Base-by-base conservation (phyloP, 208 protist genomes). In the Spongospora subterranea region DNA sequence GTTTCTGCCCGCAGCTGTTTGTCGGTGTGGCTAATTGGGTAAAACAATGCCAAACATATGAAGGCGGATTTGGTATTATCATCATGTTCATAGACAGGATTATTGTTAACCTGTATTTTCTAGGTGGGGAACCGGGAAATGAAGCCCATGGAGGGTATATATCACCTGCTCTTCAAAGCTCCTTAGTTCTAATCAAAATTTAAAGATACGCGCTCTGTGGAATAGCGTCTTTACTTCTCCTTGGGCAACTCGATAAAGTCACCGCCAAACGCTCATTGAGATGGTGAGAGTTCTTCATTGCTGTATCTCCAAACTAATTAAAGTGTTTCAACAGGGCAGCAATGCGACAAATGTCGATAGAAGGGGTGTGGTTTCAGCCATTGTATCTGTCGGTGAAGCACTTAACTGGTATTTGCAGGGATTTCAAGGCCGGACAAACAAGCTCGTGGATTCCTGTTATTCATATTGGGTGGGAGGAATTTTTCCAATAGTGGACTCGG, bases 371-470 rank as follows among this genome's bases (percentile, higher is more conserved):
- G 6, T 29, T 60, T 60, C 13, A 24, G 13, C 13, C 6, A 60
- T 24, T 6, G 6, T 60, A 24, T 24, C 50, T 60, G 50, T 60
- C 50, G 50, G 24, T 60, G 6, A 29, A 24, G 6, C 50, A 29
- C 24, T 29, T 29, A 29, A 29, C 50, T 60, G 50, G 50, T 29
- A 60, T 60, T 60, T 60, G 6, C 24, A 60, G 50, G 50, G 93
- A 1, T 94, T 94, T 45, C 71, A 89, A 20, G 93, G 93, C 20
- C 35, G 93, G 0, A 94, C 92, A 6, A 90, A 94, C 20, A 94
- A 94, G 60, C 50, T 94, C 0, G 93, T 94, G 77, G 93, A 94
- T 46, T 53, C 11, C 0, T 94, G 93, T 64, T 94, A 94, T 45
- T 89, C 77, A 41, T 94, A 29, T 24, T 94, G 93, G 93, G 88